Base-by-base conservation (phyloP, 345 rosid species). In the Nephelium lappaceum region DNA sequence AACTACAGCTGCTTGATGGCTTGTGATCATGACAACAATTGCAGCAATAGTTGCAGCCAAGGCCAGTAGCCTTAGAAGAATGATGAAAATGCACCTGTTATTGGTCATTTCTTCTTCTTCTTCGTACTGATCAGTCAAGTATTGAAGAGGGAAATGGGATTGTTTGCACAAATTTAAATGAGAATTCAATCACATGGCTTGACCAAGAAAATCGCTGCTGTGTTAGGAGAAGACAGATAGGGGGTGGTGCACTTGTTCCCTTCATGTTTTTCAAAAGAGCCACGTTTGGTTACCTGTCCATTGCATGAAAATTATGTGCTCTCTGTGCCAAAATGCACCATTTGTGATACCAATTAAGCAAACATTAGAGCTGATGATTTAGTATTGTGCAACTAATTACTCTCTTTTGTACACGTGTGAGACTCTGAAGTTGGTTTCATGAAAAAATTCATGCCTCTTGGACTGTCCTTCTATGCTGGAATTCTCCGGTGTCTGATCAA, bases 1-100 rank as follows among this genome's bases (percentile, higher is more conserved):
- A 14, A 91, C 92, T 24, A 77, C 41, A 8, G 91, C 64, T 0
- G 88, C 78, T 75, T 85, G 88, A 9, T 82, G 89, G 83, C 86
- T 86, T 0, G 86, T 84, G 24, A 81, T 73, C 92, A 91, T 91
- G 66, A 83, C 43, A 8, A 78, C 81, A 11, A 82, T n/a, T 24
- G 91, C 90, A 36, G 84, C 69, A 18, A 80, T 41, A 5, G 84
- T 81, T 8, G 88, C 87, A 65, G 81, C 87, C 49, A 88, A 69
- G 27, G 88, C 85, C 1, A 88, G 74, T 39, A 87, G 77, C 89
- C 92, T 83, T 7, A 89, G 81, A 31, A 85, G 47, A 25, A 67
- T 71, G 51, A 61, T 65, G 70, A 86, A 49, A 45, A 81, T 49
- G 68, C 69, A 58, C 68, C 45, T 72, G 23, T 51, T 16, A 77